A percentile compares a stretch with the other conserved stretches of the same genome.
These are phyloP conservation scores for Medicago arabica DNA, from an alignment of 306 rosid genomes.

Conservation along the genomic window DNA sequence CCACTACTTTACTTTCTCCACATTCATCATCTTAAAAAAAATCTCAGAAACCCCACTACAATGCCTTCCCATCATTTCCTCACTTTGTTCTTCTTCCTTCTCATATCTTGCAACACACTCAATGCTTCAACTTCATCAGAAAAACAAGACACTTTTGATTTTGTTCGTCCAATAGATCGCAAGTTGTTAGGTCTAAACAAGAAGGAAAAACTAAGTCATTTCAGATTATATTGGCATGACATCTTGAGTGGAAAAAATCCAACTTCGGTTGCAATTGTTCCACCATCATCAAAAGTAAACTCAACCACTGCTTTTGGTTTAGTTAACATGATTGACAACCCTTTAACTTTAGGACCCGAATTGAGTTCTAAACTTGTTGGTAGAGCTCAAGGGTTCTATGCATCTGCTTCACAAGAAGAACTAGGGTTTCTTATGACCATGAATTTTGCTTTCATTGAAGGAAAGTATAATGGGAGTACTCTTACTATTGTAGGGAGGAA, in stretches of 20 bases:
- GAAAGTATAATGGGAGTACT: slow-evolving; percentile 81
- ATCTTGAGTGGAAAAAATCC: slow-evolving; percentile 44
- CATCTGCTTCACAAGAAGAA: slow-evolving; percentile 54
- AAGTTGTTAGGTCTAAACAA: slow-evolving; percentile 45
- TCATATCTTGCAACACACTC: slow-evolving; percentile 20
- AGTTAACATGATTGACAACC: slow-evolving; percentile 51
- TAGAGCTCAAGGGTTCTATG: slow-evolving; percentile 67
- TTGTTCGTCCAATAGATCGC: slow-evolving; percentile 45
- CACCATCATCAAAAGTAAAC: slow-evolving; percentile 33
- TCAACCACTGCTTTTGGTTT: slow-evolving; percentile 46
- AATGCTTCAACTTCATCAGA: background rate
- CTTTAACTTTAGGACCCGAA: slow-evolving; percentile 53
- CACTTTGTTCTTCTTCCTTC: slow-evolving; percentile 33
- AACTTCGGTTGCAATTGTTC: slow-evolving; percentile 40
- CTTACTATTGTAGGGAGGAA: slow-evolving; percentile 71
- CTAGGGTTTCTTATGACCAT: slow-evolving; percentile 57
- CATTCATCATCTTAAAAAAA: slow-evolving; percentile 2
- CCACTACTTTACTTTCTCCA: slow-evolving; percentile 1
- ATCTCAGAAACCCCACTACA: slow-evolving; percentile 12
- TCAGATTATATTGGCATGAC: slow-evolving; percentile 74
- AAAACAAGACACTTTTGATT: background rate
- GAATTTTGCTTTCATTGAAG: slow-evolving; percentile 67
- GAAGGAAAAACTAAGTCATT: slow-evolving; percentile 61
- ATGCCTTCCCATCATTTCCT: slow-evolving; percentile 32
- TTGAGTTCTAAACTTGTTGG: slow-evolving; percentile 53